Conservation (phyloP, 23 red algal genomes). For the Gracilariopsis chorda region DNA sequence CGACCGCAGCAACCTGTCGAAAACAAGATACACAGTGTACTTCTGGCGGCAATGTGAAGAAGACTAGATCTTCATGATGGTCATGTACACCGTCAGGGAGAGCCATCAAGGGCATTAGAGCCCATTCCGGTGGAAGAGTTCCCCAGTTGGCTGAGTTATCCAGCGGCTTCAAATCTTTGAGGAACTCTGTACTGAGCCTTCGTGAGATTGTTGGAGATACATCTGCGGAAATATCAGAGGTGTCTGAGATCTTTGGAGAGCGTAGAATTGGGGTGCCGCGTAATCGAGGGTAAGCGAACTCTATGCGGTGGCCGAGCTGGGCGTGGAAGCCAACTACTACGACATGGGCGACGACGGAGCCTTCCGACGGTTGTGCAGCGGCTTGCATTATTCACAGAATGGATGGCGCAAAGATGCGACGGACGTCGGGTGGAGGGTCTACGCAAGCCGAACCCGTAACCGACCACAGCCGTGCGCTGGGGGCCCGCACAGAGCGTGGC, state of each 20-base stretch:
- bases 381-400: background rate
- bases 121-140: constrained; percentile 58
- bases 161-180: background rate
- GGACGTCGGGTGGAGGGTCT: no score
- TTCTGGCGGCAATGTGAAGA: constrained; percentile 61
- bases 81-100: constrained; percentile 91
- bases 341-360: constrained; percentile 79
- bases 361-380: background rate
- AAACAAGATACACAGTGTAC: constrained; percentile 86
- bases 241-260: constrained; percentile 80
- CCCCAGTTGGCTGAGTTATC: constrained; percentile 34
- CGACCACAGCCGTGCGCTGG: no score
- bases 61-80: constrained; percentile 54
- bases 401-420: no score
- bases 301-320: constrained; percentile 78
- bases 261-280: constrained; percentile 71
- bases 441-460: no score
- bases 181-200: background rate
- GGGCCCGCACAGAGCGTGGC: no score
- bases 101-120: constrained; percentile 79
- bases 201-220: constrained; percentile 24
- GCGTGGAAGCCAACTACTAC: constrained; percentile 93
- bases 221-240: constrained; percentile 52
- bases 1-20: constrained; percentile 62
- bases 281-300: constrained; percentile 87